These are phyloP conservation scores for Closterium sp. DNA, from an alignment of 139 green algal species.

Conservation along the genomic window DNA sequence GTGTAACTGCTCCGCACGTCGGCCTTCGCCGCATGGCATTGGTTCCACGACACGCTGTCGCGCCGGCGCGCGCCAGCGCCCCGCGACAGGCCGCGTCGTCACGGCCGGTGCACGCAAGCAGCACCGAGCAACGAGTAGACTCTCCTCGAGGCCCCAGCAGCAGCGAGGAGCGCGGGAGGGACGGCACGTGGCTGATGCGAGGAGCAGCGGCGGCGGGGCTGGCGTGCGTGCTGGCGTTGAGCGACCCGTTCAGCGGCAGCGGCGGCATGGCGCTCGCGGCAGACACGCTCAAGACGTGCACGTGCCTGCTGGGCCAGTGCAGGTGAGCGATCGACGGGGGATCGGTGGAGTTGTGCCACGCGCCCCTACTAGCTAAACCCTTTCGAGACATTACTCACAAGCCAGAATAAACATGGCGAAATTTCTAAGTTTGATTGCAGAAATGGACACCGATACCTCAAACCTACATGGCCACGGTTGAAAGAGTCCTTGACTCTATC, in stretches of 20 bases:
- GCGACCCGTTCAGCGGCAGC: background rate
- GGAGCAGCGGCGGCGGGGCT: background rate
- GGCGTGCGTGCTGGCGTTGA: background rate
- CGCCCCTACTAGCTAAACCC: background rate
- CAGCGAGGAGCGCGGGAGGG: background rate
- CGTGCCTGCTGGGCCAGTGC: conserved; percentile 39
- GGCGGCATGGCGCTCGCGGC: conserved; percentile 10
- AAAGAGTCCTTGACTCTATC: background rate
- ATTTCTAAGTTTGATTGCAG: background rate
- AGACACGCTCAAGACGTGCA: conserved; percentile 35
- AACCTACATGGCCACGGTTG: background rate
- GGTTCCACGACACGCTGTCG: background rate
- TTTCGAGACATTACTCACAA: background rate
- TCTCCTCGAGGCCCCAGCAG: too few relatives aligned
- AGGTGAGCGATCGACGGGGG: background rate
- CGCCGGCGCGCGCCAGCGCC: background rate
- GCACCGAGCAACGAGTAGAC: too few relatives aligned
- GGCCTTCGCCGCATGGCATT: background rate
- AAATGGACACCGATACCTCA: background rate
- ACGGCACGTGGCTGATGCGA: background rate
- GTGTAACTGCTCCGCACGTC: background rate
- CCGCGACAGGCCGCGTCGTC: background rate
- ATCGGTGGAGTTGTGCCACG: background rate
- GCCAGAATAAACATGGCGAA: background rate
- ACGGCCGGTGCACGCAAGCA: background rate